Evolutionary conservation across 495 filamentous ascomycete genomes (phyloP), one percentile per base, ranked within the genome.

Genomic region (Hamigera avellanea): DNA sequence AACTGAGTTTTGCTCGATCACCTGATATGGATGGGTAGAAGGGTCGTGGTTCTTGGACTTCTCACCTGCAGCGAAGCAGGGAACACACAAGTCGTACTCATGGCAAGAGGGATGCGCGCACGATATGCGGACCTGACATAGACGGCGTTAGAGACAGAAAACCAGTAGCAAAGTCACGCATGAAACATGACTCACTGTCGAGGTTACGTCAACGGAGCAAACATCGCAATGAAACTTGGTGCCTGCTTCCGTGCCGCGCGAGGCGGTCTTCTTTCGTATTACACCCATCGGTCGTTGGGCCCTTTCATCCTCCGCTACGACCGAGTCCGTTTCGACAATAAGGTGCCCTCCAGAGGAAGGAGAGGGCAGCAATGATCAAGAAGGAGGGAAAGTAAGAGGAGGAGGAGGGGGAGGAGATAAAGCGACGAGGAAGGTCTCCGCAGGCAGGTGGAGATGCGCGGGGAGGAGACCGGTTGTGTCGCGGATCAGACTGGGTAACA

Each of bases 1-100:
- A 27, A 96, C 87, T 1, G 86, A 93, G 54, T 99, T 93, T 51
- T 96, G 91, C 52, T 99, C 91, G 47, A 96, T 95, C 33, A 99
- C 91, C 46, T 82, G 81, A 53, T 76, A 96, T 14, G 83, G 68
- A 57, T 99, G 91, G 3, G 83, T 80, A 2, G 71, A 64, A 26
- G 88, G 88, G 42, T 89, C 76, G 53, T 99, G 91, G 39, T 81
- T 77, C 36, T 79, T 78, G 36, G 83, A 83, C 33, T 70, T 67
- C 36, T 78, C 69, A 31, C 83, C 87, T 39, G 78, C 76, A 21
- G 85, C 72, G 57, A 99, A 99, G 57, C 91, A 99, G 40, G 82
- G 78, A 16, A 99, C 91, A 55, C 91, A 99, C 39, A 96, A 79
- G 50, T 99, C 93, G 54, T 95, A 99, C 45, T 96, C 91, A 51